Evolutionary conservation across 805 yeast genomes (phyloP), one percentile per base, ranked within the genome.

Genomic region (Barnettozyma siamensis): DNA sequence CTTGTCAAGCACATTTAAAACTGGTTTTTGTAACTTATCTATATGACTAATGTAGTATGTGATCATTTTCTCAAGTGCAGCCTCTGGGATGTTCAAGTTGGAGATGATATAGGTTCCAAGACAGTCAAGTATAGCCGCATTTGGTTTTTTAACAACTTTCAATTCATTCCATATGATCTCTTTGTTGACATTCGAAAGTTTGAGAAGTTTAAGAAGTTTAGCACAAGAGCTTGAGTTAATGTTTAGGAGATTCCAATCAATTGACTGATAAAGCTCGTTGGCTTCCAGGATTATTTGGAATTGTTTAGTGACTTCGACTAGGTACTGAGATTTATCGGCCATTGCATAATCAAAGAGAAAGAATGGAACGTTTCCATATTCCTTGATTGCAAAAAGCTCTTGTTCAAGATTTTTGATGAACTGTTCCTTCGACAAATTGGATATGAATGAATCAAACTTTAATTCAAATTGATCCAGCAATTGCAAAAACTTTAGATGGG

Each of bases 401-500:
- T 36, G 19, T 26, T 46, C 43, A 17, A 48, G n/a, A 13, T 43
- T 45, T 1, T 28, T 17, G 3, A 45, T 28, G 20, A 47, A 50
- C 7, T 38, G 18, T 3, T 38, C 45, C 18, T 15, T 31, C 1
- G 40, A 31, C 33, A 47, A 39, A 33, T 53, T 57, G 3, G 51
- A 34, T 13, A 55, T 47, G 31, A 37, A 57, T 4, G 43, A 43
- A 3, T 44, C 40, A 33, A 55, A 49, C 9, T 40, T 35, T 10
- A 53, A n/a, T 3, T 43, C 46, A 41, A 50, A 53, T 12, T 19
- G 21, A 3, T 35, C 27, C 6, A 55, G 21, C 13, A 45, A 44
- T 9, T 47, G 44, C 2, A 57, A 31, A 21, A 55, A 55, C 30
- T 54, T 53, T 31, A 57, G 33, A 15, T 49, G 45, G 38, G 49